Evolutionary conservation across 495 filamentous ascomycete species (phyloP).

Genomic region (Durotheca rogersii): DNA sequence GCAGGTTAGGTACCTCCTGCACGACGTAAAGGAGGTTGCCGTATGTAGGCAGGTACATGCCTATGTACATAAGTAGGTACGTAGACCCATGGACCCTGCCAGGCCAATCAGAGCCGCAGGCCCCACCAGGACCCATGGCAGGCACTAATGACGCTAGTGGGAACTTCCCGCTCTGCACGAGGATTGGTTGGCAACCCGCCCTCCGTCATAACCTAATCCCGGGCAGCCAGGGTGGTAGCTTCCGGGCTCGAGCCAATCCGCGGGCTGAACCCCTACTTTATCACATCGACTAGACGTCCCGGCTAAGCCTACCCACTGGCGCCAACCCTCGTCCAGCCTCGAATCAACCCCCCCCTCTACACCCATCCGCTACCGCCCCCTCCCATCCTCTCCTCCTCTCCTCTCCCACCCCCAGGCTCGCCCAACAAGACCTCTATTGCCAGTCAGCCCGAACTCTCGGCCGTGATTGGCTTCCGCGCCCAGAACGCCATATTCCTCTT

Average conservation of each 20-base stretch:
- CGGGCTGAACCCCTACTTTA: constrained; percentile 22
- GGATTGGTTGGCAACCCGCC: constrained; percentile 31
- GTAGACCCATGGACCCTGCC: no score
- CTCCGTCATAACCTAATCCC: constrained; percentile 33
- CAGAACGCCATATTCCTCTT: no score
- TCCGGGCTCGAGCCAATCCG: constrained; percentile 34
- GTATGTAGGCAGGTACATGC: neutral
- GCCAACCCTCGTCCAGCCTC: constrained; percentile 28
- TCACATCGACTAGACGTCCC: constrained; percentile 37
- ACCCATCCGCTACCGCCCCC: constrained; percentile 8
- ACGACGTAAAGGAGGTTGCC: no score
- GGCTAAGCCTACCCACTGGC: constrained; percentile 31
- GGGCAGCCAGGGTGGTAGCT: constrained; percentile 27
- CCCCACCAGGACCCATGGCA: no score
- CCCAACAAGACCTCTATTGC: no score
- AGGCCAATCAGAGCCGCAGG: no score
- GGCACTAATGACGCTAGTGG: constrained; percentile 33
- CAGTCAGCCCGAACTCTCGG: no score
- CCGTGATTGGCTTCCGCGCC: no score
- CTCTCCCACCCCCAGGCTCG: no score
- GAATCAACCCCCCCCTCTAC: constrained; percentile 24
- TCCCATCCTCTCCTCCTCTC: no score
- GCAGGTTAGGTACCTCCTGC: no score
- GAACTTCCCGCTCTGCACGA: constrained; percentile 34
- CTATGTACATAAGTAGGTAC: neutral